These are phyloP conservation scores for Coleophoma crateriformis DNA, from an alignment of 2,329 filamentous ascomycete species.

Conservation along the genomic window DNA sequence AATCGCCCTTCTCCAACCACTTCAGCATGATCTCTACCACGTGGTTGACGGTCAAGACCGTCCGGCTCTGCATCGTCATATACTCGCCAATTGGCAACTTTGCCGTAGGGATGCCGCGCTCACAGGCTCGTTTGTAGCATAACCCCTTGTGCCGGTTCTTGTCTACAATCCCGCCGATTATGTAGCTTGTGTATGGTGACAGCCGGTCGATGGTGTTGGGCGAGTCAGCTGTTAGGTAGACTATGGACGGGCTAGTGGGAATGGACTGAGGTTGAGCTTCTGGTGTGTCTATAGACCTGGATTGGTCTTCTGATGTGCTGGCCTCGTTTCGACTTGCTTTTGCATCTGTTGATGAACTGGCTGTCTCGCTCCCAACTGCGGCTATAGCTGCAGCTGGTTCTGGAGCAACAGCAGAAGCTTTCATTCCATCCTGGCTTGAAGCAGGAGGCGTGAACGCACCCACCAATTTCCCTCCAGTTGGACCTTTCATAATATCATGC, in stretches of 20 bases:
- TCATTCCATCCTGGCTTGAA: neutral
- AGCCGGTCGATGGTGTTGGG: conserved; percentile 75
- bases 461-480: conserved; percentile 49
- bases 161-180: conserved; percentile 91
- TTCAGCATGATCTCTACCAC: conserved; percentile 94
- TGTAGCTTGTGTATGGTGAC: conserved; percentile 84
- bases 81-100: conserved; percentile 94
- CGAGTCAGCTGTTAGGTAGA: conserved; percentile 93
- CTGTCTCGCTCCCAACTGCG: conserved; percentile 28
- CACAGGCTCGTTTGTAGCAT: conserved; percentile 76
- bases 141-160: conserved; percentile 94
- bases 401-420: neutral
- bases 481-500: conserved; percentile 58
- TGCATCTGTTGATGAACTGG: neutral
- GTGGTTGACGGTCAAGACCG: conserved; percentile 89
- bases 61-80: conserved; percentile 81
- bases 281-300: neutral
- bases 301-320: neutral
- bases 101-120: conserved; percentile 76
- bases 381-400: neutral
- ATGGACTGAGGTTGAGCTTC: neutral
- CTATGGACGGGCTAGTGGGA: conserved; percentile 42
- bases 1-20: conserved; percentile 87
- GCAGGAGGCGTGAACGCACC: conserved; percentile 31
- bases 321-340: neutral